A percentile compares a stretch with the other conserved stretches of the same genome.
phyloP scores from a whole-genome alignment of 2,329 filamentous ascomycete genomes.

The Penicillium sp. region DNA sequence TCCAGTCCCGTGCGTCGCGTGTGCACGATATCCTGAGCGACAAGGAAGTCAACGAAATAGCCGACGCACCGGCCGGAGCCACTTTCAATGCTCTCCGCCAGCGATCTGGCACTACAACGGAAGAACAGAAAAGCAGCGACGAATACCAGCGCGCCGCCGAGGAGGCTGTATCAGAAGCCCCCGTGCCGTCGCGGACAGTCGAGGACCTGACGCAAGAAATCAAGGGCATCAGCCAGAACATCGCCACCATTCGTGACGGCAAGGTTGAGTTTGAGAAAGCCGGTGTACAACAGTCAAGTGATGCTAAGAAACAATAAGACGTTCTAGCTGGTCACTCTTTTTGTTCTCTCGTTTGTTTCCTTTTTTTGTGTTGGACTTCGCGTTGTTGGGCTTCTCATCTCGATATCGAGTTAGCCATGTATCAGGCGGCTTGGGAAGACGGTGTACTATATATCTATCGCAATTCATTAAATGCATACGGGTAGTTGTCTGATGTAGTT shows the following conservation, averaged over 20 bases:
- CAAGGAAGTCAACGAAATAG: slow-evolving; percentile 84
- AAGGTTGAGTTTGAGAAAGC: slow-evolving; percentile 60
- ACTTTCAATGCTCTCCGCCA: slow-evolving; percentile 56
- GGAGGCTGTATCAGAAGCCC: slow-evolving; percentile 21
- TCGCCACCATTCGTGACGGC: slow-evolving; percentile 58
- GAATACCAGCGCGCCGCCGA: slow-evolving; percentile 20
- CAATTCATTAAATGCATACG: background rate
- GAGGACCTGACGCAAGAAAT: slow-evolving; percentile 24
- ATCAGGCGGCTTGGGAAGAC: background rate
- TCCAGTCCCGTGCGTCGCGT: slow-evolving; percentile 81
- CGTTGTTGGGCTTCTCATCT: background rate
- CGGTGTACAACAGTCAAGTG: background rate
- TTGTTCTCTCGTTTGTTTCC: background rate
- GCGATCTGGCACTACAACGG: slow-evolving; percentile 11
- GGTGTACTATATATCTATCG: slow-evolving; percentile 8
- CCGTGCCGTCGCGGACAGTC: slow-evolving; percentile 25
- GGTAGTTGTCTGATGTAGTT: background rate
- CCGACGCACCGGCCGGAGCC: slow-evolving; percentile 71
- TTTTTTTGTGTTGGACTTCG: background rate
- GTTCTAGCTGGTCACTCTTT: background rate
- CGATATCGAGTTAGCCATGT: background rate
- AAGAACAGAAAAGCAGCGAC: slow-evolving; percentile 12
- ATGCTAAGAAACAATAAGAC: slow-evolving; percentile 2
- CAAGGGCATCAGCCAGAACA: slow-evolving; percentile 29
- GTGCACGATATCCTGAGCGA: slow-evolving; percentile 73